Base-by-base conservation (phyloP, 1,284 basidiomycete genomes). In the Trichosporon ovoides region DNA sequence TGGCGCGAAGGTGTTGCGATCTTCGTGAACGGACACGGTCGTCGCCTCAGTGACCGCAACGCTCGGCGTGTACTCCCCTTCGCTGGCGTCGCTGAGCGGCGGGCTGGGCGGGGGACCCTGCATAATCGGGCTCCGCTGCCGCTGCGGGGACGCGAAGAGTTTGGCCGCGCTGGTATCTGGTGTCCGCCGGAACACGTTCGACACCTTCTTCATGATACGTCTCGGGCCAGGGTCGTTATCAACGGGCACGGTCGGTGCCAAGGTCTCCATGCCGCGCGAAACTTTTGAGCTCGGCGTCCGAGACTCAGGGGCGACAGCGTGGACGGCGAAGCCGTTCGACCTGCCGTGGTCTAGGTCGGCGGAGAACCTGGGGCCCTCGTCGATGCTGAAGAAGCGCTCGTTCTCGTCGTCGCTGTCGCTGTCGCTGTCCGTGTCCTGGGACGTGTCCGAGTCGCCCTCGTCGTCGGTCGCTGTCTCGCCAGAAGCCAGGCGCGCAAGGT, bases 61-160 rank as follows among this genome's bases (percentile, higher is more conserved):
- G 48, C 48, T 53, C 7, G 56, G 20, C 7, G 49, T 38, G 19
- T 38, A 38, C 22, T 53, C 56, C 22, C 56, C 58, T 49, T 62
- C 58, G 28, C 57, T 43, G 7, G 52, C 55, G 34, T 73, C 71
- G 59, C 72, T 75, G 20, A 74, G 55, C 0, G 75, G 75, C 13
- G 76, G 75, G 53, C 71, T 73, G 7, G 74, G 75, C 12, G 75
- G 76, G 12, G 75, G 65, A 7, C 72, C 70, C 38, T 73, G 71
- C 68, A 76, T 73, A 22, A 57, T 53, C 5, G 60, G 58, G 35
- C 62, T 55, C 34, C 58, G 52, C 35, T 54, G 50, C 31, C 56
- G 52, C 16, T 59, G 52, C 12, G 49, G 54, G 16, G 46, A 37
- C 19, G 19, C 34, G 37, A 19, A 52, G 22, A 40, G 22, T 20